Base-by-base conservation (phyloP, 2,329 filamentous ascomycete genomes). In the Phyllosticta citriasiana region DNA sequence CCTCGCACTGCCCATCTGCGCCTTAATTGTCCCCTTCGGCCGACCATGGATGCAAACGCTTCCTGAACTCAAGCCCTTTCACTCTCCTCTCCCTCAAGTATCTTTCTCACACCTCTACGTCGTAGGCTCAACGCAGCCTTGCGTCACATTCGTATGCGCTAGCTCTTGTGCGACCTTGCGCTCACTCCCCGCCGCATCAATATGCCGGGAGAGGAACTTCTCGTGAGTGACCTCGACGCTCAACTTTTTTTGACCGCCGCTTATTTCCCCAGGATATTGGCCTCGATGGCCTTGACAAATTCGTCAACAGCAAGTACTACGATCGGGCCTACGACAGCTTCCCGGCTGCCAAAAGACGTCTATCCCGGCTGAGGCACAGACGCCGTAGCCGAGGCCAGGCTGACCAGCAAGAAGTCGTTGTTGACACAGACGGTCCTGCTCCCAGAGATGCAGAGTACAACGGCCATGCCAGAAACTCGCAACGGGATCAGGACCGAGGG, bases 291-390 rank as follows among this genome's bases (percentile, higher is more conserved):
- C 54, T 62, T 33, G 51, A 57, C 19, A 51, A 24, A 16, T 58
- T 62, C 25, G 56, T 56, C 52, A 58, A 56, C 33, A 62, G 60
- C 60, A 62, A 58, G 33, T 56, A 58, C 25, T 62, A 57, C 19
- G 60, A 62, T 25, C 53, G 51, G 26, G 26, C 57, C 25, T 62
- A 62, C 52, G 52, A 58, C 51, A 30, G 52, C 16, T 58, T 58
- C 7, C 60, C 60, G 9, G 53, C 57, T n/a, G 55, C 59, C 27
- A 60, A 60, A 47, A 51, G 55, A 16, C 58, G 58, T 2, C 52
- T 27, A 19, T 57, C 55, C 26, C 53, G 53, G 47, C 52, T 47
- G 19, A 53, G 25, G 59, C 59, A 61, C n/a, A 60, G 58, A 53
- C 58, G 58, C 53, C 55, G 55, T 19, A 55, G 53, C n/a, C 24